phyloP scores from a whole-genome alignment of 1,284 basidiomycete genomes.

The Ustilago curta region DNA sequence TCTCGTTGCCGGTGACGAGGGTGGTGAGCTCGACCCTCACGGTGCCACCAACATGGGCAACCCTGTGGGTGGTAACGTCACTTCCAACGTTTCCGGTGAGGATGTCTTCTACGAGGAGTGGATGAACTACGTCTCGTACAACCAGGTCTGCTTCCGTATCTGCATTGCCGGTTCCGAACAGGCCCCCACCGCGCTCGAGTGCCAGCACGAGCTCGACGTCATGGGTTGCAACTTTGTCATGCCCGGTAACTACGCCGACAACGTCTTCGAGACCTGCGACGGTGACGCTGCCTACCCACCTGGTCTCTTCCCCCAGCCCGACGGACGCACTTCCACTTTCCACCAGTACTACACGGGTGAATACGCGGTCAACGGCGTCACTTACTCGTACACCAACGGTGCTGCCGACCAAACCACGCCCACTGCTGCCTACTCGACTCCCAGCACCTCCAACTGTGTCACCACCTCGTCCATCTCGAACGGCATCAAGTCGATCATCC shows the following conservation, averaged over 20 bases:
- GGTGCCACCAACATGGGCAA: slow-evolving; percentile 71
- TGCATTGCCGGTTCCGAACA: slow-evolving; percentile 65
- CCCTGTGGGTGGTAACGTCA: slow-evolving; percentile 73
- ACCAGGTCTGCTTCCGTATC: slow-evolving; percentile 68
- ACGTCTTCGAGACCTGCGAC: slow-evolving; percentile 66
- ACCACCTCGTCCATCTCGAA: slow-evolving; percentile 57
- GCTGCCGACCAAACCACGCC: slow-evolving; percentile 59
- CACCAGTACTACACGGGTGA: slow-evolving; percentile 63
- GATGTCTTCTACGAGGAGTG: slow-evolving; percentile 73
- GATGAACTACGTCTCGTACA: slow-evolving; percentile 70
- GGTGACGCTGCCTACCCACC: slow-evolving; percentile 69
- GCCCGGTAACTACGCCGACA: slow-evolving; percentile 66
- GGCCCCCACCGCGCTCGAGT: slow-evolving; percentile 58
- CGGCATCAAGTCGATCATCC: slow-evolving; percentile 54
- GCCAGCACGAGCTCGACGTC: slow-evolving; percentile 67
- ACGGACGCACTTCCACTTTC: slow-evolving; percentile 64
- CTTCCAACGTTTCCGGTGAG: slow-evolving; percentile 71
- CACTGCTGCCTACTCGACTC: slow-evolving; percentile 63
- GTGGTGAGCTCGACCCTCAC: slow-evolving; percentile 69
- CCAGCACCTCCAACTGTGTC: slow-evolving; percentile 61
- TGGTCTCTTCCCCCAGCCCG: slow-evolving; percentile 59
- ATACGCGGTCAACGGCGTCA: slow-evolving; percentile 46
- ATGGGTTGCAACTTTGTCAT: slow-evolving; percentile 71
- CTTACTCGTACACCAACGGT: slow-evolving; percentile 65
- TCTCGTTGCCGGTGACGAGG: slow-evolving; percentile 58